These are phyloP conservation scores for Eucalyptus melliodora DNA, from an alignment of 345 rosid species.

Conservation along the genomic window DNA sequence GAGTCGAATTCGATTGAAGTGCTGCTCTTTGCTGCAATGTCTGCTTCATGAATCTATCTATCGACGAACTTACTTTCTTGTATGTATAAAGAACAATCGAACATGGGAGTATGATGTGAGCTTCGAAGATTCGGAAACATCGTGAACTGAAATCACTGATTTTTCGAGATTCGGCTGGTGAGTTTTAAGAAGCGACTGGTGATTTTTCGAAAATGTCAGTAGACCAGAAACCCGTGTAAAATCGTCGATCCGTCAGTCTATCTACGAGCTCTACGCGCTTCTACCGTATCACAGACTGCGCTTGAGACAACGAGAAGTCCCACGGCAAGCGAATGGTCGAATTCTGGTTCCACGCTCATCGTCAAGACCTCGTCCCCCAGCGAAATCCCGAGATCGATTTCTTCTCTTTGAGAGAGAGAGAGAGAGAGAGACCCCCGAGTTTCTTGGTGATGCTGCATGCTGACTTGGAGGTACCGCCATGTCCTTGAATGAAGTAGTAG, in stretches of 20 bases:
- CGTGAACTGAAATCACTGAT: background rate
- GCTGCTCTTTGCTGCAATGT: background rate
- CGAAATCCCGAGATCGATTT: constrained; percentile 3
- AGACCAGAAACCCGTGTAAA: background rate
- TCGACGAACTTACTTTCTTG: background rate
- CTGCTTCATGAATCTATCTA: background rate
- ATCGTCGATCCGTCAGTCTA: background rate
- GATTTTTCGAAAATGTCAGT: background rate
- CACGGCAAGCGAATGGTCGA: constrained; percentile 11
- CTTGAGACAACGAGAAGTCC: constrained; percentile 18
- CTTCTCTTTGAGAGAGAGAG: constrained; percentile 1
- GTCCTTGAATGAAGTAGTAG: background rate
- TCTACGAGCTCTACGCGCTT: background rate
- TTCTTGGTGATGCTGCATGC: background rate
- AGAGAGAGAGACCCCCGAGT: background rate
- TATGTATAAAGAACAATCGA: background rate
- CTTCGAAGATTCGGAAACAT: background rate
- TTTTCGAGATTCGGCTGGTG: background rate
- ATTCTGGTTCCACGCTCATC: constrained; percentile 9
- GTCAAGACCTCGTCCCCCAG: constrained; percentile 32
- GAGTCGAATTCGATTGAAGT: background rate
- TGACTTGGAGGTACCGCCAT: background rate
- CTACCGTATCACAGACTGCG: constrained; percentile 1
- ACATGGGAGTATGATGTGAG: background rate
- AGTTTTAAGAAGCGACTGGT: background rate